phyloP scores from a whole-genome alignment of 495 filamentous ascomycete species.

The Talaromyces proteolyticus region DNA sequence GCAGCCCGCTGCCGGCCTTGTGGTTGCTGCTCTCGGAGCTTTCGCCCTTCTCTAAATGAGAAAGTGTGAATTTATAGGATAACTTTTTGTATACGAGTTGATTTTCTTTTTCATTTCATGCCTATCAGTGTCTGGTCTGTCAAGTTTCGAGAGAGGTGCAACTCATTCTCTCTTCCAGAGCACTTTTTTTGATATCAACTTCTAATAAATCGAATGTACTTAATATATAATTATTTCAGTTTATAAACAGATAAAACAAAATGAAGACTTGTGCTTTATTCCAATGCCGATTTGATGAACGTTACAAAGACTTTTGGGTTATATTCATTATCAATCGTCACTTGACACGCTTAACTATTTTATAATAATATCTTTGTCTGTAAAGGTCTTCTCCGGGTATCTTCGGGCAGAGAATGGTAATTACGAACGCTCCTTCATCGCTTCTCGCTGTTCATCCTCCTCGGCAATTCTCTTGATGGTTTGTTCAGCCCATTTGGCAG shows the following conservation, averaged over 20 bases:
- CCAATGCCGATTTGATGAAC: no score
- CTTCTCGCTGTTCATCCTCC: slow-evolving; percentile 30
- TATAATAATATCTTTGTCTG: no score
- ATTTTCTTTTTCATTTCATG: neutral
- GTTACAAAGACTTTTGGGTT: no score
- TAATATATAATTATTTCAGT: neutral
- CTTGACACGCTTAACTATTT: no score
- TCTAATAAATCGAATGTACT: neutral
- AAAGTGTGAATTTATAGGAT: no score
- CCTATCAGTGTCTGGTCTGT: no score
- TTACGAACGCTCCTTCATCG: neutral
- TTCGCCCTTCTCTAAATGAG: slow-evolving; percentile 5
- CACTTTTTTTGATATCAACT: neutral
- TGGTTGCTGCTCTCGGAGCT: slow-evolving; percentile 8
- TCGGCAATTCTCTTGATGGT: slow-evolving; percentile 55
- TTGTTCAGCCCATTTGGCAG: slow-evolving; percentile 46
- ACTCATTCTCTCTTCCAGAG: neutral
- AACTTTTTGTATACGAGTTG: neutral
- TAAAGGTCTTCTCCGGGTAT: no score
- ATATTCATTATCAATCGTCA: no score
- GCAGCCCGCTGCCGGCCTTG: slow-evolving; percentile 7
- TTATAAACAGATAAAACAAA: neutral
- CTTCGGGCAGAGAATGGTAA: slow-evolving; percentile 11
- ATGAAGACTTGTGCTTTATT: no score
- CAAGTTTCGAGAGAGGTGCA: neutral